Base-by-base conservation (phyloP, 2,329 filamentous ascomycete genomes). In the Alternaria gansuensis region DNA sequence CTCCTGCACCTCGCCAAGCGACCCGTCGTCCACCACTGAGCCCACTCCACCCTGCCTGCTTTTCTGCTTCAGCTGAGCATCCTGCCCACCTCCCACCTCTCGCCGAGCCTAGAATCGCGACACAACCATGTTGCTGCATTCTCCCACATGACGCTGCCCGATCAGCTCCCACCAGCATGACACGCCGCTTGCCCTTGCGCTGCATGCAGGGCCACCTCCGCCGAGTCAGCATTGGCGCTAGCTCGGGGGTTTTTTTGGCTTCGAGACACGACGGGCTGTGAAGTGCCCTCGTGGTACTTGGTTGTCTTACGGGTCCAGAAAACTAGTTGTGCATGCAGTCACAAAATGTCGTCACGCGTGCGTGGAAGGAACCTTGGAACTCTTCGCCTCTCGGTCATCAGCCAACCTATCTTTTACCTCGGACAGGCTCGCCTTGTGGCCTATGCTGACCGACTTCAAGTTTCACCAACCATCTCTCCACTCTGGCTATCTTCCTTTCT, bases 61-160 rank as follows among this genome's bases (percentile, higher is more conserved):
- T 50, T 50, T 40, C 39, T 39, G 34, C 48, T 28, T 39, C 48
- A 50, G 14, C 48, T 50, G 48, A 2, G 33, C 26, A 39, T 50
- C 33, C 26, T 24, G 48, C 34, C 23, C 48, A 39, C 8, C 33
- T 29, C 34, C 23, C 48, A 39, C 8, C 33, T 29, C 33, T 7
- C 33, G 9, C 34, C 23, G 4, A 39, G 34, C 48, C 48, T 39
- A 50, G 48, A 37, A 29, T 28, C 6, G 33, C 48, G 14, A 39
- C 33, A 39, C 48, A 23, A 39, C 23, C 34, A 11, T 33, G 23
- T 23, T 50, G 37, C 21, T 50, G 31, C 23, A 14, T 50, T 26
- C 34, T 39, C 9, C 24, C 24, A 21, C 48, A 39, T 33, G 33
- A 39, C 23, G 23, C 33, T 29, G 48, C 21, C 48, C 23, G 33